phyloP scores from a whole-genome alignment of 331 rosid species.

The Rhamnella rubrinervis region DNA sequence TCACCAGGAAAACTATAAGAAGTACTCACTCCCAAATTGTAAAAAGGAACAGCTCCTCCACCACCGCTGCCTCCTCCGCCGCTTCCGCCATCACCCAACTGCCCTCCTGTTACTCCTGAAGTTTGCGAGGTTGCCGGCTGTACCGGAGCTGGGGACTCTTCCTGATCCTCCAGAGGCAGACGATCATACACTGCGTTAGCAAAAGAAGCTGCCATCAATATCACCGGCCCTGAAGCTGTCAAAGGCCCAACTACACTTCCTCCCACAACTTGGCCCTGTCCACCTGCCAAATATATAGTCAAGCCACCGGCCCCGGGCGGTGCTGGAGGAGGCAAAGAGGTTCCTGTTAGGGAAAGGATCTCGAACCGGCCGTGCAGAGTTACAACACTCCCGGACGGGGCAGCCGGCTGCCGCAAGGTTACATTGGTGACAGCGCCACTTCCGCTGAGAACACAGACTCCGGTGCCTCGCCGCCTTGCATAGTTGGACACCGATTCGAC shows the following conservation, averaged over 20 bases:
- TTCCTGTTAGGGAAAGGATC: slow-evolving; percentile 36
- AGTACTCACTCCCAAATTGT: slow-evolving; percentile 19
- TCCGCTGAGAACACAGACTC: slow-evolving; percentile 38
- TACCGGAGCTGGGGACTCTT: slow-evolving; percentile 2
- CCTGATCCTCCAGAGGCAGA: slow-evolving; percentile 33
- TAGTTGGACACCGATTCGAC: slow-evolving; percentile 29
- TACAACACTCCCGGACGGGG: slow-evolving; percentile 17
- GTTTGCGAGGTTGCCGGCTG: slow-evolving; percentile 22
- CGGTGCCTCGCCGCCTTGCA: slow-evolving; percentile 30
- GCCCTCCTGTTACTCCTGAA: slow-evolving; percentile 25
- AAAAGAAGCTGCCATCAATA: slow-evolving; percentile 40
- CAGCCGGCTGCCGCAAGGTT: slow-evolving; percentile 30
- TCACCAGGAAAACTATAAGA: slow-evolving; percentile 11
- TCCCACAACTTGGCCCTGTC: slow-evolving; percentile 43
- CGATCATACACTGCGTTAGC: slow-evolving; percentile 39
- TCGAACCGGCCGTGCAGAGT: slow-evolving; percentile 38
- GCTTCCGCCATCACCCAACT: slow-evolving; percentile 3
- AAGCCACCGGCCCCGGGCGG: slow-evolving; percentile 35
- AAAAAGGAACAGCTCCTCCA: slow-evolving; percentile 28
- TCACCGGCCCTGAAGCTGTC: slow-evolving; percentile 40
- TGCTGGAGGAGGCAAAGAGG: slow-evolving; percentile 40
- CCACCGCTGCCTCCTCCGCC: slow-evolving; percentile 2
- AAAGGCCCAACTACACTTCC: slow-evolving; percentile 35
- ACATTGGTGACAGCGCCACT: slow-evolving; percentile 35
- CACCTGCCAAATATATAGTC: slow-evolving; percentile 32